A percentile compares a stretch with the other conserved stretches of the same genome.
phyloP scores from a whole-genome alignment of 306 rosid species.

The Rosa rugosa region DNA sequence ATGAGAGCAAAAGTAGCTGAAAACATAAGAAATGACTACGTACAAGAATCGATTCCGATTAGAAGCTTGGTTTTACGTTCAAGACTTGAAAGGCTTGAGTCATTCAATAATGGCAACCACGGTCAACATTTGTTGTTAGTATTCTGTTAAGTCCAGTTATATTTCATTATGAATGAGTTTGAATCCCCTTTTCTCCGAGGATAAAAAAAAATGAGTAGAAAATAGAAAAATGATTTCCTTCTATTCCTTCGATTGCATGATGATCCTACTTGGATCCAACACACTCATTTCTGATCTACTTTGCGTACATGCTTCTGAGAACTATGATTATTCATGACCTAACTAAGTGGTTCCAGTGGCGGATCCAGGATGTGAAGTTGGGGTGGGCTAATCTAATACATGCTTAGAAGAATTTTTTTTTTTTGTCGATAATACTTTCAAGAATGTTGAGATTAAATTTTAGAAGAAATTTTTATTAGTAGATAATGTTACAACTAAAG shows the following conservation, averaged over 20 bases:
- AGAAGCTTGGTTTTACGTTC: not conserved
- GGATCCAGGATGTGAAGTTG: no score
- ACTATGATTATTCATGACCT: no score
- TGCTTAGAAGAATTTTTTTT: no score
- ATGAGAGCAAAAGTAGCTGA: not conserved
- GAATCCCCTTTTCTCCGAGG: not conserved
- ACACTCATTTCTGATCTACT: not conserved
- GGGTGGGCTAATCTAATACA: no score
- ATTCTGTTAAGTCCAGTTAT: not conserved
- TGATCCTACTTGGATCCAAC: no score
- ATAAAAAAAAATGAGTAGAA: not conserved
- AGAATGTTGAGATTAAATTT: no score
- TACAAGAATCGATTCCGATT: not conserved
- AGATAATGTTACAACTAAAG: no score
- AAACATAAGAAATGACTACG: not conserved
- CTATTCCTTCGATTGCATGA: not conserved
- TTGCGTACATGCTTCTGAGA: no score
- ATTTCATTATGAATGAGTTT: not conserved
- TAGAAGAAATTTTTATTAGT: no score
- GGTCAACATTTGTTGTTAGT: not conserved
- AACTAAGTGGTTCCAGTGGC: no score
- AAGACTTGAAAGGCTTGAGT: not conserved
- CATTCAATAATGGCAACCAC: not conserved
- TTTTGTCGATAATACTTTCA: no score
- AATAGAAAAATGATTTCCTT: no score